Conservation (phyloP, 2,329 filamentous ascomycete species). For the Sporothrix pseudoabietina region DNA sequence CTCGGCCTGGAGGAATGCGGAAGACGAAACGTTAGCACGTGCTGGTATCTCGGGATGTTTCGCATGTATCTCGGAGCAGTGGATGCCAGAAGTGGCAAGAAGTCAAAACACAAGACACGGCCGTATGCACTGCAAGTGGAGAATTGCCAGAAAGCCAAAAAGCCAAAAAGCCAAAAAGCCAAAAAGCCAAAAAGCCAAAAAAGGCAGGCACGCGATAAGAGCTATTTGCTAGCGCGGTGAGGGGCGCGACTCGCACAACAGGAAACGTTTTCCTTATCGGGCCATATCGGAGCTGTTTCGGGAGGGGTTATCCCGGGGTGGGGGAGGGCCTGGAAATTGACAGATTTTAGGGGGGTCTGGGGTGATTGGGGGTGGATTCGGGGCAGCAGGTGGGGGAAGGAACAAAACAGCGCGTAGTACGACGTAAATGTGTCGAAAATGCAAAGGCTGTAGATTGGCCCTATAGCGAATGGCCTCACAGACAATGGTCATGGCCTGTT, state of each 20-base stretch:
- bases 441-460: neutral
- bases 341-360: constrained; percentile 24
- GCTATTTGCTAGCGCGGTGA: constrained; percentile 22
- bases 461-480: constrained; percentile 32
- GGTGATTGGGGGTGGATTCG: constrained; percentile 17
- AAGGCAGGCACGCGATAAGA: constrained; percentile 17
- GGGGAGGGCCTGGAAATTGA: neutral
- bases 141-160: neutral
- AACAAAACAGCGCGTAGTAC: neutral
- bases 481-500: constrained; percentile 30
- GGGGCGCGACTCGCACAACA: constrained; percentile 7
- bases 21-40: constrained; percentile 17
- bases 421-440: neutral
- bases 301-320: constrained; percentile 21
- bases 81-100: neutral
- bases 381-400: neutral
- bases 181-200: neutral
- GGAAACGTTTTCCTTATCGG: constrained; percentile 26
- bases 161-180: neutral
- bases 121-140: constrained; percentile 5
- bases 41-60: constrained; percentile 14
- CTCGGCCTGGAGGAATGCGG: constrained; percentile 67
- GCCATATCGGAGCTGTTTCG: constrained; percentile 32
- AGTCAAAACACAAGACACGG: neutral
- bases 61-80: neutral